A percentile compares a stretch with the other conserved stretches of the same genome.
phyloP scores from a whole-genome alignment of 768 basidiomycete species.

The Amanita brunnescens region DNA sequence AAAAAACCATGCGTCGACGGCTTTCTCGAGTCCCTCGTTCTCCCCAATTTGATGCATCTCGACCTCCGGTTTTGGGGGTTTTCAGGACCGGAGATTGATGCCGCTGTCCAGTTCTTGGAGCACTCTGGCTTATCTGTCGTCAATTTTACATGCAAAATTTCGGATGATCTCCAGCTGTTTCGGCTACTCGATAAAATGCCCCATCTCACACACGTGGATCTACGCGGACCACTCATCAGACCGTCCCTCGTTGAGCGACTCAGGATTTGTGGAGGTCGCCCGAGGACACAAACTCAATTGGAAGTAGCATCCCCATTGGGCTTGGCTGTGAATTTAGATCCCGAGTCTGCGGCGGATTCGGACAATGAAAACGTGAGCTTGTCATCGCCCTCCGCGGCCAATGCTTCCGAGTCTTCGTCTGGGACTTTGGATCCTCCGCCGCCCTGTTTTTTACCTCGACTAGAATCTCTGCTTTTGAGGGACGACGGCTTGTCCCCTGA shows the following conservation, averaged over 20 bases:
- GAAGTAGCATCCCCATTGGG: too few species aligned
- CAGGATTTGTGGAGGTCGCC: not conserved
- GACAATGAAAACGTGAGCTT: not conserved
- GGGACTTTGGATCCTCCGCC: not conserved
- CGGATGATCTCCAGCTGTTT: not conserved
- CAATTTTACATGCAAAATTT: not conserved
- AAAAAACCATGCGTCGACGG: not conserved
- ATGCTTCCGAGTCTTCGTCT: too few species aligned
- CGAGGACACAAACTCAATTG: not conserved
- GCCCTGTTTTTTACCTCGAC: constrained; percentile 2
- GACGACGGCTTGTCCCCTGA: not conserved
- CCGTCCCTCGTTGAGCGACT: not conserved
- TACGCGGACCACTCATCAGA: constrained; percentile 1
- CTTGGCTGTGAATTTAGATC: not conserved
- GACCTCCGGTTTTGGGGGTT: not conserved
- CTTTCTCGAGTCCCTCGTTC: not conserved
- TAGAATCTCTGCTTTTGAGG: not conserved
- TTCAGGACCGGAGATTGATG: not conserved
- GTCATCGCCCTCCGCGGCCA: not conserved
- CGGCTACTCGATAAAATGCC: constrained; percentile 2
- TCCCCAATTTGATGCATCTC: not conserved
- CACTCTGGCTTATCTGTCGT: not conserved
- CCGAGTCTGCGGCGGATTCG: not conserved
- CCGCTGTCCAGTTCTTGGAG: not conserved
- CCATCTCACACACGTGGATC: not conserved